phyloP scores from a whole-genome alignment of 2,329 filamentous ascomycete genomes.

The Colletotrichum sp. region DNA sequence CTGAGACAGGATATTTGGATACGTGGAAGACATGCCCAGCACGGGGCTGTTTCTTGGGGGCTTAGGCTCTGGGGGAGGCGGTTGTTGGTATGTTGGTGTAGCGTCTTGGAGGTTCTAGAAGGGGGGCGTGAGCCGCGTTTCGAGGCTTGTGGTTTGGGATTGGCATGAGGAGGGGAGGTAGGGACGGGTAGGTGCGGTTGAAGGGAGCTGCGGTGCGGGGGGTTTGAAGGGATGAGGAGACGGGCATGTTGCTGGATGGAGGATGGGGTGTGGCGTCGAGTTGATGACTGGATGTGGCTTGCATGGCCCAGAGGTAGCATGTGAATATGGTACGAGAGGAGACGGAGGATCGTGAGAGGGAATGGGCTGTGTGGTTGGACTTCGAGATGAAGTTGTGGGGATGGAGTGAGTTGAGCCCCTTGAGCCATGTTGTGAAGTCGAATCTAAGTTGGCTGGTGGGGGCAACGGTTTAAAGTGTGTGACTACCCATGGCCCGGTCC shows the following conservation, averaged over 20 bases:
- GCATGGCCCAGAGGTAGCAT: neutral
- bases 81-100: neutral
- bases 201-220: neutral
- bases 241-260: neutral
- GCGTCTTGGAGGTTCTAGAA: neutral
- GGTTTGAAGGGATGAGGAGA: neutral
- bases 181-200: neutral
- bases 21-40: neutral
- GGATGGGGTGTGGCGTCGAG: neutral
- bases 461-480: neutral
- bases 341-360: fast-evolving
- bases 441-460: neutral
- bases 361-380: neutral
- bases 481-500: neutral
- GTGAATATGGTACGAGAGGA: neutral
- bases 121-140: neutral
- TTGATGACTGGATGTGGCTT: neutral
- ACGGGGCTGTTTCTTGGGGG: neutral
- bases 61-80: neutral
- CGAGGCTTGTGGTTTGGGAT: neutral
- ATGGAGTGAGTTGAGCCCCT: neutral
- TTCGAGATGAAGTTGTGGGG: neutral
- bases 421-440: neutral
- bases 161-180: neutral
- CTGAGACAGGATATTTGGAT: neutral